A percentile compares a stretch with the other conserved stretches of the same genome.
phyloP scores from a whole-genome alignment of 2,329 filamentous ascomycete genomes.

The Apiospora phragmitis region DNA sequence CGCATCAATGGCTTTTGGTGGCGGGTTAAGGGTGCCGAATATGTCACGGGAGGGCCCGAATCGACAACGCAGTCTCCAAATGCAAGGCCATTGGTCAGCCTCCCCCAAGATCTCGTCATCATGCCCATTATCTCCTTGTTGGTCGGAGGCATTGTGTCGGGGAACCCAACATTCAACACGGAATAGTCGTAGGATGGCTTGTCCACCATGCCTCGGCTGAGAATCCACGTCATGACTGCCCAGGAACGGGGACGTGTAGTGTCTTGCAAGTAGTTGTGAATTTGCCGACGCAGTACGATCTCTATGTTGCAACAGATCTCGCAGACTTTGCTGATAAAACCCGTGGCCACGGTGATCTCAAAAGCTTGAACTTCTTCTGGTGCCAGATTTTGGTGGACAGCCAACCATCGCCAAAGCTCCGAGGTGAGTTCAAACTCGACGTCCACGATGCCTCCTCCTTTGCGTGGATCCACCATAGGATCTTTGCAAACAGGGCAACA shows the following conservation, averaged over 20 bases:
- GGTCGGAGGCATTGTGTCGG: background rate
- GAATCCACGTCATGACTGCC: background rate
- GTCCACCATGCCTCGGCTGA: background rate
- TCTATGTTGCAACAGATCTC: background rate
- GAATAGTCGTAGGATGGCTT: background rate
- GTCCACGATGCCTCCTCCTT: background rate
- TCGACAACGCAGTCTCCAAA: slow-evolving; percentile 2
- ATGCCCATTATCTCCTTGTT: background rate
- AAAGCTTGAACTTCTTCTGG: background rate
- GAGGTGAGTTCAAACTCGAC: background rate
- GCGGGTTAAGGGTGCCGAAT: background rate
- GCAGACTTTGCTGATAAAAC: background rate
- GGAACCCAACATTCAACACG: background rate
- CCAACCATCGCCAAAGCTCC: background rate
- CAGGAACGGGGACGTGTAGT: background rate
- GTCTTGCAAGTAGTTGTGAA: background rate
- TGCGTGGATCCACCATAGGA: background rate
- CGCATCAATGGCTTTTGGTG: background rate
- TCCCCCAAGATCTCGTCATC: background rate
- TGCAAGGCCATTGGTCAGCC: background rate
- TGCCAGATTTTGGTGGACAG: background rate
- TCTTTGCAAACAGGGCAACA: slow-evolving; percentile 4
- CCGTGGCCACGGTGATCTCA: background rate
- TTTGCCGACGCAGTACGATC: background rate
- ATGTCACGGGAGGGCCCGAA: background rate